Base-by-base conservation (phyloP, 2,329 filamentous ascomycete genomes). In the Sarocladium oryzae region DNA sequence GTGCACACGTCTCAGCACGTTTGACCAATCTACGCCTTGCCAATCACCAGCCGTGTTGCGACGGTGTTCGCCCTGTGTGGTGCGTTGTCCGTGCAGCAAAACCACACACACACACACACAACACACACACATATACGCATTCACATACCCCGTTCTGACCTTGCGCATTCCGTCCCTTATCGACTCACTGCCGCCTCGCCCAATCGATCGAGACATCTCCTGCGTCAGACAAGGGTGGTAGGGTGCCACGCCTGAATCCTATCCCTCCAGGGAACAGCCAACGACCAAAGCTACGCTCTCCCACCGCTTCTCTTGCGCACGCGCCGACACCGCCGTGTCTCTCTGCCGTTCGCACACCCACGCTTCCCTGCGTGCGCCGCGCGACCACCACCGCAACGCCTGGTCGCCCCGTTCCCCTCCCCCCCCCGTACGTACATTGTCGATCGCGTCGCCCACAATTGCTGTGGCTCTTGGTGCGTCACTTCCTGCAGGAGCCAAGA, bases 1-100 rank as follows among this genome's bases (percentile, higher is more conserved):
- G n/a, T 24, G 40, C 40, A 11, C 40, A 43, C 40, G 23, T 8
- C 40, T 23, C 40, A 4, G 11, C 23, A 9, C 16, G 21, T 13
- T 30, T 30, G 7, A 7, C 7, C 28, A 8, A 28, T 28, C 21
- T 24, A 26, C 40, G 21, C 40, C 40, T 20, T 43, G 24, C 7
- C 40, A 43, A 23, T 23, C 23, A n/a, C 40, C 43, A 4, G 33
- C 43, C 24, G 26, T 20, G 43, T 48, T 24, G 7, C 26, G 43
- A 48, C 43, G n/a, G 26, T 23, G 13, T 43, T 43, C 37, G 28
- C 18, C 43, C 43, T 23, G n/a, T 33, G 43, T n/a, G 15, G 43
- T 48, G 43, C 43, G 43, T 48, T 48, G 43, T 48, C 28, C 43
- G 43, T 48, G 43, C 43, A 48, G 6, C 43, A n/a, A 26, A n/a